Base-by-base conservation (phyloP, 169 alveolate species). In the Babesia bigemina region DNA sequence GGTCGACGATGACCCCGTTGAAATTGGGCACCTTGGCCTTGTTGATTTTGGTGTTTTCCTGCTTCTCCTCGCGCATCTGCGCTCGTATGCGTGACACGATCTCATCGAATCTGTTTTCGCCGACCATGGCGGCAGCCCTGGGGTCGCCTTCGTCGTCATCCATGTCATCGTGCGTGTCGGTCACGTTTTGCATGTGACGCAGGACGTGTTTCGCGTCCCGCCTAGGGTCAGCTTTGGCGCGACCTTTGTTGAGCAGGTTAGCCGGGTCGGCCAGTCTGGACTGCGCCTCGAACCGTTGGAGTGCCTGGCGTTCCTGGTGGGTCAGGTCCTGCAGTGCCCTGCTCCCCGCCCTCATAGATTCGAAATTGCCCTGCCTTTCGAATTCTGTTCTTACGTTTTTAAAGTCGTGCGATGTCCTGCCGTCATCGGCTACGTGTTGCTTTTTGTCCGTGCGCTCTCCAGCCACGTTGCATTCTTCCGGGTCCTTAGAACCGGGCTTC, bases 11-110 rank as follows among this genome's bases (percentile, higher is more conserved):
- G 14, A 74, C 79, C 13, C 92, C 86, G 75, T 86, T 86, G 36
- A 89, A 84, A 45, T 76, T 85, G 13, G 92, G 94, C 55, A 89
- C 65, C 70, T 53, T 86, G n/a, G 86, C 90, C 70, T 86, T 86
- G 58, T 82, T 77, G 49, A 89, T 82, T 58, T 81, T 84, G 26
- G 87, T 78, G 57, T 70, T 89, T 28, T 74, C 85, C 78, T 70
- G 65, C 73, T 89, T 89, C 58, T 89, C 94, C 67, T 44, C 47
- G 61, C 94, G 66, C 26, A 86, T 82, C 73, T 85, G 70, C 67
- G 86, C 86, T 48, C 94, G 77, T 39, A 89, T 89, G 60, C 92
- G 61, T 22, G 94, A 89, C 12, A 89, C 94, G 2, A 89, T 74
- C 73, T 89, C 94, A 63, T 89, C 92, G 70, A 86, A 86, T 52